A percentile compares a stretch with the other conserved stretches of the same genome.
These are phyloP conservation scores for Xylariaceae sp. DNA, from an alignment of 2,329 filamentous ascomycete genomes.

Conservation along the genomic window DNA sequence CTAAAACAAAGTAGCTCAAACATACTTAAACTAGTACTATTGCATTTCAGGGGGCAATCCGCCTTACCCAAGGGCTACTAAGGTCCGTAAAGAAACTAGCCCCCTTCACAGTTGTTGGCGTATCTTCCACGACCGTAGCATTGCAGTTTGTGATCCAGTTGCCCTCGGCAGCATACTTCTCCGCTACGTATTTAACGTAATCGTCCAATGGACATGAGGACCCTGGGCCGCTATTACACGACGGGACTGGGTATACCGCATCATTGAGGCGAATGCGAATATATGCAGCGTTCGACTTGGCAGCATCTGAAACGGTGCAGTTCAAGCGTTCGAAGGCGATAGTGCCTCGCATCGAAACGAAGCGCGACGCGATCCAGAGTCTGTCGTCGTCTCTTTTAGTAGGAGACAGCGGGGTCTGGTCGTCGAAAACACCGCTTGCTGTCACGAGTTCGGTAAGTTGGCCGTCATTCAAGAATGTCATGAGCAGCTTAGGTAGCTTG, in stretches of 20 bases:
- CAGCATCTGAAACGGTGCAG: constrained; percentile 45
- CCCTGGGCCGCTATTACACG: constrained; percentile 59
- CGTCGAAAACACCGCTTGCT: constrained; percentile 63
- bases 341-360: constrained; percentile 66
- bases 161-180: constrained; percentile 52
- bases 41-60: constrained; percentile 22
- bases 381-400: constrained; percentile 50
- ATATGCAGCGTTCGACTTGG: constrained; percentile 43
- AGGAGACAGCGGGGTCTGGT: constrained; percentile 51
- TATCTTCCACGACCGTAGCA: constrained; percentile 42
- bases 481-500: constrained; percentile 58
- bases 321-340: constrained; percentile 65
- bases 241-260: constrained; percentile 61
- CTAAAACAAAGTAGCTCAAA: no score
- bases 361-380: constrained; percentile 58
- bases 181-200: constrained; percentile 47
- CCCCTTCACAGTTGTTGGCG: constrained; percentile 46
- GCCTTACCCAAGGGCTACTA: constrained; percentile 41
- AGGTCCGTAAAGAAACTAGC: constrained; percentile 55
- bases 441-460: constrained; percentile 65
- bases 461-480: constrained; percentile 67
- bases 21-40: not conserved
- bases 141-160: constrained; percentile 54
- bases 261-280: constrained; percentile 65
- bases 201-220: constrained; percentile 52